These are phyloP conservation scores for Ophiostoma himal-ulmi DNA, from an alignment of 2,329 filamentous ascomycete species.

Conservation along the genomic window DNA sequence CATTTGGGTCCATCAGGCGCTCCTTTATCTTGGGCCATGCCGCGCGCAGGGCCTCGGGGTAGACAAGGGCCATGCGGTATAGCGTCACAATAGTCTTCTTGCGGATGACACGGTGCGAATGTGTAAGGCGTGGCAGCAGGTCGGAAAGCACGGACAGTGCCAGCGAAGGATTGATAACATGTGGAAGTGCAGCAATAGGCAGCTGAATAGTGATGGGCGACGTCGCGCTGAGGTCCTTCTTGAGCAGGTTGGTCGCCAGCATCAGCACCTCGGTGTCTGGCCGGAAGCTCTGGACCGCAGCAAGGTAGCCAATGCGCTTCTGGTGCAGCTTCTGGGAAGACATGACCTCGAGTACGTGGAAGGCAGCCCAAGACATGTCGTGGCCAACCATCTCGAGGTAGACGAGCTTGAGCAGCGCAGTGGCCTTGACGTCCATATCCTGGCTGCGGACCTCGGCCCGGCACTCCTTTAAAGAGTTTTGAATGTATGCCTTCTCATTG, in stretches of 20 bases:
- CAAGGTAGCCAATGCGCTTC: conserved; percentile 91
- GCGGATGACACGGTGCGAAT: conserved; percentile 76
- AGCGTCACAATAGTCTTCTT: conserved; percentile 96
- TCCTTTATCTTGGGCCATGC: conserved; percentile 99
- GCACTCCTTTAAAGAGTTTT: conserved; percentile 90
- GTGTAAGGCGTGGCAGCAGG: conserved; percentile 75
- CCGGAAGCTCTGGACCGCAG: conserved; percentile 91
- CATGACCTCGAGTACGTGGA: conserved; percentile 98
- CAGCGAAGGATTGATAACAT: conserved; percentile 87
- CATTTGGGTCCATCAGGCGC: conserved; percentile 77
- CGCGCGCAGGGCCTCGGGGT: conserved; percentile 83
- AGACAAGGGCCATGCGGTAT: conserved; percentile 90
- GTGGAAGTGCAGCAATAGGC: conserved; percentile 83
- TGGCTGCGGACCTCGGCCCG: conserved; percentile 84
- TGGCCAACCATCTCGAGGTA: conserved; percentile 99
- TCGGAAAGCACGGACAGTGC: conserved; percentile 85
- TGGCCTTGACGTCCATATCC: conserved; percentile 97
- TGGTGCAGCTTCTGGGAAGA: conserved; percentile 90
- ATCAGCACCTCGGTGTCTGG: conserved; percentile 95
- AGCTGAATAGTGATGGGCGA: conserved; percentile 73
- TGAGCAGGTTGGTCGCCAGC: conserved; percentile 92
- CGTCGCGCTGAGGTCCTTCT: conserved; percentile 80
- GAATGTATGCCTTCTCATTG: conserved; percentile 90
- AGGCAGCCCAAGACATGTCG: conserved; percentile 99
- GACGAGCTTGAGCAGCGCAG: conserved; percentile 87